Evolutionary conservation across 495 filamentous ascomycete species (phyloP), one percentile per base, ranked within the genome.

Genomic region (Aspergillus nidulans): DNA sequence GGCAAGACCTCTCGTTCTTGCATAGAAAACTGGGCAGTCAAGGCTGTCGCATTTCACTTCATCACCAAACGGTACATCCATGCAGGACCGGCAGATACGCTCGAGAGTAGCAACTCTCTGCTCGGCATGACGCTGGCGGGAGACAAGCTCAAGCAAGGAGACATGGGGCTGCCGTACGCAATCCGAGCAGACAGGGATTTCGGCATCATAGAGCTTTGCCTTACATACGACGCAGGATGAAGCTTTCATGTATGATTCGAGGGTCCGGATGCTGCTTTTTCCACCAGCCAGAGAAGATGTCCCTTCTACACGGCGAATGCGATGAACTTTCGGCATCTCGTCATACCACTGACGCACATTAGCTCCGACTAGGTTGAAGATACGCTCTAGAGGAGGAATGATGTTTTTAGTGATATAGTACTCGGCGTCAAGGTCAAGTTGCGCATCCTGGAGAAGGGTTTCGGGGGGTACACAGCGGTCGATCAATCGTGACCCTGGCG

Each of bases 391-490:
- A 3, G 94, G 94, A 18, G 95, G 95, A 46, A 98, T 94, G 21
- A 98, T 63, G 63, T 96, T 97, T 75, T 96, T 97, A 7, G 80
- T 80, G 60, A 97, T 97, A 69, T 98, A 98, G 70, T 98, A 98
- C 62, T 96, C 91, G 0, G 92, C 82, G 63, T 98, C 94, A n/a
- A 98, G 78, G 58, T 90, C 84, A n/a, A 85, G 76, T 53, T 89
- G 80, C 19, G 86, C 81, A 54, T 87, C 86, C 34, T 82, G 71
- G 2, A 97, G 73, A n/a, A 97, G 78, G 20, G 80, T 81, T 66
- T 96, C 90, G 0, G 95, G 94, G 39, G 88, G 79, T 0, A 98
- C 87, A 65, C 90, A 96, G 18, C 94, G 88, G 70, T 97, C 94
- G 58, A 95, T 84, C 6, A 98, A 78, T 49, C 89, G 76, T 32